phyloP scores from a whole-genome alignment of 1,284 basidiomycete species.

The Lentinula novae-zelandiae region DNA sequence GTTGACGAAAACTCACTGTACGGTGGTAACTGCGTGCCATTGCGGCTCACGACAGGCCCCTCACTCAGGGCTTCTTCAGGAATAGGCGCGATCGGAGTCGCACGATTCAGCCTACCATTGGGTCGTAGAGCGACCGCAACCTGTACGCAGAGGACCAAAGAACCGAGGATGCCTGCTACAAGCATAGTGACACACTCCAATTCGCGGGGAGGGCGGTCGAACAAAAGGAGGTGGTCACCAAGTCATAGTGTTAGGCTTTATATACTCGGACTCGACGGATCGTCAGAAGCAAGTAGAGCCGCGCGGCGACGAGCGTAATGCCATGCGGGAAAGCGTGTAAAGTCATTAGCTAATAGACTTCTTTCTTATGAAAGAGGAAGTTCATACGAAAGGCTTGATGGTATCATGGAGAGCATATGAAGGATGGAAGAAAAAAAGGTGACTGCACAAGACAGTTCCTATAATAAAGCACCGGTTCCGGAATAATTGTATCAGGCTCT shows the following conservation, averaged over 20 bases:
- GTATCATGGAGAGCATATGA: constrained; percentile 3
- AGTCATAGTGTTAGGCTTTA: neutral
- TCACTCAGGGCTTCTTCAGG: constrained; percentile 21
- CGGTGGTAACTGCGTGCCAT: constrained; percentile 40
- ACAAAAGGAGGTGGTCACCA: neutral
- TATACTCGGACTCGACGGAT: neutral
- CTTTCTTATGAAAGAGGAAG: neutral
- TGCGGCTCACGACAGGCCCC: constrained; percentile 37
- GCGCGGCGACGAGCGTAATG: neutral
- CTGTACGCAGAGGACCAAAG: constrained; percentile 17
- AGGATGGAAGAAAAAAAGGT: neutral
- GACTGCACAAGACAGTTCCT: neutral
- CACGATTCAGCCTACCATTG: constrained; percentile 39
- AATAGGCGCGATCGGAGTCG: constrained; percentile 34
- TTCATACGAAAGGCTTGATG: neutral
- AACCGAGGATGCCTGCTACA: constrained; percentile 16
- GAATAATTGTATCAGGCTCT: neutral
- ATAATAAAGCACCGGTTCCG: neutral
- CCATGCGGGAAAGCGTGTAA: neutral
- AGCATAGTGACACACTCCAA: neutral
- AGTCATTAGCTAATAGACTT: neutral
- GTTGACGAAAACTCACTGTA: constrained; percentile 24
- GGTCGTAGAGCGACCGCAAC: constrained; percentile 24
- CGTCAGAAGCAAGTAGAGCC: neutral
- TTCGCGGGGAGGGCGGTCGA: neutral